Evolutionary conservation across 73 alveolate species (phyloP).

Genomic region (Stentor coeruleus): DNA sequence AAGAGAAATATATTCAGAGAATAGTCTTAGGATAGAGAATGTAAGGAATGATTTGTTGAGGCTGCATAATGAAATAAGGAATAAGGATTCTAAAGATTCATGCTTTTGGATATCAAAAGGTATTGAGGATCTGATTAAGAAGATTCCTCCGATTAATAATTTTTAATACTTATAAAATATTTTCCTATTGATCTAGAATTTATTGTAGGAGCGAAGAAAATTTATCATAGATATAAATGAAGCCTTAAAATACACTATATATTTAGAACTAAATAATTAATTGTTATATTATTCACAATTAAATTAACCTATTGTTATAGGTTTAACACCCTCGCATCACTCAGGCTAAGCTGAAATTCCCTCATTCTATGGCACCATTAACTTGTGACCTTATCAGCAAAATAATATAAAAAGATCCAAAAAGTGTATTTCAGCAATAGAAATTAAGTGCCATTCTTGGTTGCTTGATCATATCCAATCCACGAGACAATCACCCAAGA

Average conservation of each 20-base stretch:
- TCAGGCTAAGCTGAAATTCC: constrained; percentile 1
- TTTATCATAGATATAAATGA: no score
- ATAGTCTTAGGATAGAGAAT: background rate
- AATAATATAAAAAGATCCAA: constrained; percentile 9
- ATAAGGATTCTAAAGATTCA: background rate
- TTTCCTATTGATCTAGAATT: no score
- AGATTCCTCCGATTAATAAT: background rate
- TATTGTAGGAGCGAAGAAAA: no score
- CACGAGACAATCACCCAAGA: constrained; percentile 30
- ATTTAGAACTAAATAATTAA: no score
- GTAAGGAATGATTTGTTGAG: background rate
- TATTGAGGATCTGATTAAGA: background rate
- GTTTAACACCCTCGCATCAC: constrained; percentile 36
- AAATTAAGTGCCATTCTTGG: background rate
- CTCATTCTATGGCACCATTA: constrained; percentile 20
- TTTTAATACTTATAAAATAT: no score
- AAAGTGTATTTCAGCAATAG: background rate
- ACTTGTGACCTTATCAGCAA: background rate
- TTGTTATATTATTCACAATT: no score
- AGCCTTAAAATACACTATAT: no score
- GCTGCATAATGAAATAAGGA: background rate
- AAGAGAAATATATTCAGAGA: background rate
- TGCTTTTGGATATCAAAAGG: background rate
- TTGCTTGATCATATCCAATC: background rate
- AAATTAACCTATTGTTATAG: no score